Evolutionary conservation across 2,329 filamentous ascomycete species (phyloP), one percentile per base, ranked within the genome.

Genomic region (Myriangium duriaei): DNA sequence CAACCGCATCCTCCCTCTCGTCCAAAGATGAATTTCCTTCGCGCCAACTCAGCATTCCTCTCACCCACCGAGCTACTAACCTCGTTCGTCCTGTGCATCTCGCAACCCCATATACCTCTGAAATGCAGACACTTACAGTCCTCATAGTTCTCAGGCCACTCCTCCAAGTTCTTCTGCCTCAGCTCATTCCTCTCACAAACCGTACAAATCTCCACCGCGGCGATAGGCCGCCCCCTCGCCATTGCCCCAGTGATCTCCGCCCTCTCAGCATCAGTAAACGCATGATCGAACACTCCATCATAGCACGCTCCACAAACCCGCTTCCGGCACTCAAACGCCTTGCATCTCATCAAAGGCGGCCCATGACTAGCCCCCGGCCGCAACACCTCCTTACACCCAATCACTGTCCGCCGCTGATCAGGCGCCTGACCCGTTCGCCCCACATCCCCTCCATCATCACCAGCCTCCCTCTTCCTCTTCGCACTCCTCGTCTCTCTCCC

Each of bases 281-380:
- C 16, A 5, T 33, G n/a, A 6, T 15, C 16, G 16, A 15, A 39
- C n/a, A 39, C 36, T 11, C 13, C 13, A 9, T 15, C 12, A 10
- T 21, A 19, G 32, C 36, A 39, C 4, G 16, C 36, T 14, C 28
- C 36, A 30, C 36, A 39, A 13, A 39, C 36, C 18, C 18, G 21
- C 7, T n/a, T 7, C n/a, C 21, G 7, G n/a, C 21, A 26, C 7
- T n/a, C 21, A 7, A 26, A 26, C 21, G 7, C 7, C 21, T 26
- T n/a, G 21, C 21, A 26, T 7, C 7, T 7, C 21, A n/a, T n/a
- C 7, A 26, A 7, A n/a, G 7, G 21, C 7, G 7, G 7, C 7
- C 7, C 21, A 26, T 26, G 21, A n/a, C 7, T n/a, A n/a, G 21
- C 21, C 7, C 21, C 21, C 7, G 21, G 21, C 7, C 21, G 21